These are phyloP conservation scores for Monosporascus sp. DNA, from an alignment of 2,329 filamentous ascomycete species.

Conservation along the genomic window DNA sequence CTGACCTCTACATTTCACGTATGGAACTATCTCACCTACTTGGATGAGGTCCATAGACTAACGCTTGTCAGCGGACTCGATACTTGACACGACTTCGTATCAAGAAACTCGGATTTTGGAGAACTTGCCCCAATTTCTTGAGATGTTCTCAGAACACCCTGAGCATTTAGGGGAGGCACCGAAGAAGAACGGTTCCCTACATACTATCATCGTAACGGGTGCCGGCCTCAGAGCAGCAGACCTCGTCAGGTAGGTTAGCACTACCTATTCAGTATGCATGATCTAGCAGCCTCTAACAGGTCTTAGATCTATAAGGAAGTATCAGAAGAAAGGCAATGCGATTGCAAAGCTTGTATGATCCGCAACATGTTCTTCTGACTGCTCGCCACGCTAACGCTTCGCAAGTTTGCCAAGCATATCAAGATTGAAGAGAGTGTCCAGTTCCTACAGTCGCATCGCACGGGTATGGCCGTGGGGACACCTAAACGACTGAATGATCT, in stretches of 20 bases:
- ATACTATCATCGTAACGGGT: conserved; percentile 83
- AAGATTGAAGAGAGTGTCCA: conserved; percentile 83
- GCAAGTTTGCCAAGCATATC: conserved; percentile 89
- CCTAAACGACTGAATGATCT: conserved; percentile 77
- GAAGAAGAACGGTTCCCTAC: conserved; percentile 66
- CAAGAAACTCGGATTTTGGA: conserved; percentile 60
- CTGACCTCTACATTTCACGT: conserved; percentile 78
- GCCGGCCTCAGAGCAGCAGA: conserved; percentile 85
- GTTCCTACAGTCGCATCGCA: conserved; percentile 63
- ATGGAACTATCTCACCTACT: conserved; percentile 23
- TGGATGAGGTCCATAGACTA: background rate
- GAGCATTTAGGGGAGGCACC: conserved; percentile 59
- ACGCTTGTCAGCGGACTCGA: conserved; percentile 55
- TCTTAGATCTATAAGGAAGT: conserved; percentile 63
- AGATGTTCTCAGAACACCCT: conserved; percentile 55
- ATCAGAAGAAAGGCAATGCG: conserved; percentile 70
- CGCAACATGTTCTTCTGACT: background rate
- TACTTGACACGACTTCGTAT: conserved; percentile 77
- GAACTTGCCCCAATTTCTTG: conserved; percentile 74
- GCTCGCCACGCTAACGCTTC: conserved; percentile 7
- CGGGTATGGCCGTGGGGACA: conserved; percentile 86
- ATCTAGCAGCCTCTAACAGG: conserved; percentile 12
- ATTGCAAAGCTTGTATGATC: conserved; percentile 70
- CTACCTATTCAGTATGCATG: background rate
- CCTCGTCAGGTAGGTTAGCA: conserved; percentile 56